Conservation (phyloP, 2,329 filamentous ascomycete species). For the Cercospora nicotianae region DNA sequence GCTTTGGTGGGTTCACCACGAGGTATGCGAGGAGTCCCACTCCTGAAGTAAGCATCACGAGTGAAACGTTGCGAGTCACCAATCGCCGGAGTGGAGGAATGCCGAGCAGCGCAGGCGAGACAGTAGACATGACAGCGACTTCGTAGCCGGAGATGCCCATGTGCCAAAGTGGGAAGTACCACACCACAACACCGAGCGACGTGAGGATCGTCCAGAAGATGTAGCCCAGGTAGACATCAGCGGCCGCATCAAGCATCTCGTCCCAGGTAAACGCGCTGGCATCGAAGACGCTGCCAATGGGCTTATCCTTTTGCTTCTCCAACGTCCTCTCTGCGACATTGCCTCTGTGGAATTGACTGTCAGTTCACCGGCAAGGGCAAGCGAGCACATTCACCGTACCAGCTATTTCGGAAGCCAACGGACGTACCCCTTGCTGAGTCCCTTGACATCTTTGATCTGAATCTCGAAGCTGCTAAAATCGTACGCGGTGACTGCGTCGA, state of each 20-base stretch:
- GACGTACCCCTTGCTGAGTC: constrained; percentile 96
- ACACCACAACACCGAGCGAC: constrained; percentile 82
- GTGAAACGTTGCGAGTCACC: constrained; percentile 60
- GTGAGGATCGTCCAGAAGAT: constrained; percentile 96
- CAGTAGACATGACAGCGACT: constrained; percentile 77
- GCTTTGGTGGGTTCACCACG: constrained; percentile 67
- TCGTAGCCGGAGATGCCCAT: constrained; percentile 99
- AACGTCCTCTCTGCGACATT: constrained; percentile 35
- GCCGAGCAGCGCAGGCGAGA: constrained; percentile 76
- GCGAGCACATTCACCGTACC: constrained; percentile 48
- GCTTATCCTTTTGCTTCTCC: constrained; percentile 64
- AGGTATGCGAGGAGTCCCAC: constrained; percentile 77
- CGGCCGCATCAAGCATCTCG: constrained; percentile 74
- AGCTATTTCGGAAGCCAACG: constrained; percentile 87
- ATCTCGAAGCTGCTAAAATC: constrained; percentile 91
- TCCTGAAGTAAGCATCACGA: constrained; percentile 75
- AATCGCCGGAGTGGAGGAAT: constrained; percentile 68
- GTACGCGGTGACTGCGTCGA: constrained; percentile 89
- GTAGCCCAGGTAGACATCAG: constrained; percentile 91
- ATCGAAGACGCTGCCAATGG: constrained; percentile 68
- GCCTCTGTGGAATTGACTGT: constrained; percentile 27
- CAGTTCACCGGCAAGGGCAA: constrained; percentile 16
- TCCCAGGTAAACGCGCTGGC: constrained; percentile 67
- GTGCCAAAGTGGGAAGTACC: constrained; percentile 98
- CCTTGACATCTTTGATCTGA: constrained; percentile 83